Conservation (phyloP, 345 rosid species). For the Ailanthus altissimus region DNA sequence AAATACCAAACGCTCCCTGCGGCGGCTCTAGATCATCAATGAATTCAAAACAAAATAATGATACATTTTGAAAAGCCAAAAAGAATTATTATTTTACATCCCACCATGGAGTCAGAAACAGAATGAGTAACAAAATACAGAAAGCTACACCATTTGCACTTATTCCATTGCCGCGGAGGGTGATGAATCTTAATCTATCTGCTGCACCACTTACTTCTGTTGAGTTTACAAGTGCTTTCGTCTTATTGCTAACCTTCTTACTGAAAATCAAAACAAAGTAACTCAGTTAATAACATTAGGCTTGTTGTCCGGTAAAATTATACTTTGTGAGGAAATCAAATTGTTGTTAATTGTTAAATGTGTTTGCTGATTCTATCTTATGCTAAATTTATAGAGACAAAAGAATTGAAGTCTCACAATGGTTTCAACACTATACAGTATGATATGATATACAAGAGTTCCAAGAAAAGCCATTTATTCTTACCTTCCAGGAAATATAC, state of each 20-base stretch:
- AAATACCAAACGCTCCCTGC: background rate
- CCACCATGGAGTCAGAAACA: constrained; percentile 34
- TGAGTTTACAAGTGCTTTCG: constrained; percentile 61
- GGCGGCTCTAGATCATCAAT: constrained; percentile 3
- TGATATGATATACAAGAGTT: constrained; percentile 1
- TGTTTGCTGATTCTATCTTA: background rate
- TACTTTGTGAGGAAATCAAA: constrained; percentile 6
- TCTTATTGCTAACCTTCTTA: constrained; percentile 64
- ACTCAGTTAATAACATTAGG: background rate
- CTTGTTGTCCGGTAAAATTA: constrained; percentile 12
- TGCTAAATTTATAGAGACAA: background rate
- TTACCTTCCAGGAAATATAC: constrained; percentile 97
- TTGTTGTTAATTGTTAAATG: background rate
- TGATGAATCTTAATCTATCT: constrained; percentile 30
- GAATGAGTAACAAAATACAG: constrained; percentile 45
- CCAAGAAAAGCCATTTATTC: constrained; percentile 13
- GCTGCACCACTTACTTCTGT: constrained; percentile 49
- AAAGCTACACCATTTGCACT: constrained; percentile 41
- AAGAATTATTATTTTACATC: constrained; percentile 17
- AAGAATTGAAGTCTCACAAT: background rate
- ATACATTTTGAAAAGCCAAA: constrained; percentile 6
- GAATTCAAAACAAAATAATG: constrained; percentile 20
- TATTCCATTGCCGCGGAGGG: constrained; percentile 33
- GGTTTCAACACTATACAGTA: background rate
- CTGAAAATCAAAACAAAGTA: constrained; percentile 43